Percentiles rank a stretch among this genome's conserved stretches.
phyloP scores from a whole-genome alignment of 2,329 filamentous ascomycete species.

The Penicillium sp. region DNA sequence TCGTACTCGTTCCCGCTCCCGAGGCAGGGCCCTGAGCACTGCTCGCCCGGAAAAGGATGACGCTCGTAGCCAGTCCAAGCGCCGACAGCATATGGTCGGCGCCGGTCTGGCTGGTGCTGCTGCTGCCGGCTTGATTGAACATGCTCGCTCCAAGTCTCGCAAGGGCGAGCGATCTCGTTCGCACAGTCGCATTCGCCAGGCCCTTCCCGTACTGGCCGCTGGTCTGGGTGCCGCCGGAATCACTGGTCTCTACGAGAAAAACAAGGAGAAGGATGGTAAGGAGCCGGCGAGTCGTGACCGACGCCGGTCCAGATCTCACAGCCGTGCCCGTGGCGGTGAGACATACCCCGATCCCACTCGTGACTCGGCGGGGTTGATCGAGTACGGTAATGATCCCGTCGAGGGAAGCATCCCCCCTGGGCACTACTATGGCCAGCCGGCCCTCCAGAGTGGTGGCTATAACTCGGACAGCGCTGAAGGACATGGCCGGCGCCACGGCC shows the following conservation, averaged over 20 bases:
- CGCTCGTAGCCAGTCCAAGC: constrained; percentile 42
- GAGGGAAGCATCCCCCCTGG: constrained; percentile 50
- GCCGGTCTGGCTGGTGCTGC: constrained; percentile 59
- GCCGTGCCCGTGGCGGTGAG: constrained; percentile 36
- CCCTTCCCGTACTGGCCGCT: constrained; percentile 56
- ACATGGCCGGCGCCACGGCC: constrained; percentile 44
- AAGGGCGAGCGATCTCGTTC: constrained; percentile 49
- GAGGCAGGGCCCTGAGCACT: constrained; percentile 31
- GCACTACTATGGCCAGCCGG: constrained; percentile 44
- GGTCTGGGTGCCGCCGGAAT: constrained; percentile 58
- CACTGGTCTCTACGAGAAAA: constrained; percentile 59
- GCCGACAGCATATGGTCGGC: constrained; percentile 56
- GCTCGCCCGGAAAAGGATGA: constrained; percentile 24
- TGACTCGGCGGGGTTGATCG: constrained; percentile 53
- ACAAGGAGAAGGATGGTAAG: constrained; percentile 55
- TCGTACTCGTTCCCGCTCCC: constrained; percentile 45
- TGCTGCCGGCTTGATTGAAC: constrained; percentile 57
- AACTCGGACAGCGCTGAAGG: constrained; percentile 43
- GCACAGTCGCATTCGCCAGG: constrained; percentile 52
- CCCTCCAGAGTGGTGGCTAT: constrained; percentile 34
- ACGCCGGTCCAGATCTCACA: constrained; percentile 46
- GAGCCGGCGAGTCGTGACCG: constrained; percentile 37
- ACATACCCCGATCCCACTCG: constrained; percentile 38
- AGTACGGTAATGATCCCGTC: constrained; percentile 60
- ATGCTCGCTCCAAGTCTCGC: constrained; percentile 51